A percentile compares a stretch with the other conserved stretches of the same genome.
phyloP scores from a whole-genome alignment of 2,329 filamentous ascomycete species.

The Claviceps humidiphila region DNA sequence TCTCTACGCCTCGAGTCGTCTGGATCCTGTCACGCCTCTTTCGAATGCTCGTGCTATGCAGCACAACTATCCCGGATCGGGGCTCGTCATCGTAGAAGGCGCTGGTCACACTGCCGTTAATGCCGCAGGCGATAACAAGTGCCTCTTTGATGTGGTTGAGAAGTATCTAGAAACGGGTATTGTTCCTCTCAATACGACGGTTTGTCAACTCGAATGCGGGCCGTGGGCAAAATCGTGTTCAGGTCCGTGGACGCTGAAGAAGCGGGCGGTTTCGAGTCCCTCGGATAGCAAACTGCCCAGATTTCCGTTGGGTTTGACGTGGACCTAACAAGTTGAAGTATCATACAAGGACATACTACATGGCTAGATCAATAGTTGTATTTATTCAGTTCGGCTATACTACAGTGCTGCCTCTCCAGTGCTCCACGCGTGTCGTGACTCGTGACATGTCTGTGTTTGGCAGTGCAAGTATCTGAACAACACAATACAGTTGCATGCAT shows the following conservation, averaged over 20 bases:
- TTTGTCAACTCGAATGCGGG: constrained; percentile 7
- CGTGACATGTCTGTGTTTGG: too few relatives aligned
- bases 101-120: constrained; percentile 16
- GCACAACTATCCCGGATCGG: constrained; percentile 14
- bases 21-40: constrained; percentile 29
- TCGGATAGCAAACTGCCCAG: not conserved
- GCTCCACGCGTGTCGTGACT: too few relatives aligned
- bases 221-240: constrained; percentile 9
- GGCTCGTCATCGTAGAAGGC: constrained; percentile 17
- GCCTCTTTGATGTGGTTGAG: constrained; percentile 11
- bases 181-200: constrained; percentile 12
- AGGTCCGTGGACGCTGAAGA: not conserved
- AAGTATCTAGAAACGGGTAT: constrained; percentile 17
- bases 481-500: too few relatives aligned
- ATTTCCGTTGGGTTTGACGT: not conserved
- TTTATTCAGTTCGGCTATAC: not conserved
- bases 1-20: constrained; percentile 24
- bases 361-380: not conserved
- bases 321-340: not conserved
- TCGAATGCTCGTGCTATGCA: constrained; percentile 19
- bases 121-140: constrained; percentile 6
- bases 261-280: not conserved
- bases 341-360: not conserved
- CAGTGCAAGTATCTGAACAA: too few relatives aligned
- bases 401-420: too few relatives aligned